Percentiles rank a stretch among this genome's conserved stretches.
Evolutionary conservation across 2,329 filamentous ascomycete genomes (phyloP).

Genomic region (Escovopsis weberi): DNA sequence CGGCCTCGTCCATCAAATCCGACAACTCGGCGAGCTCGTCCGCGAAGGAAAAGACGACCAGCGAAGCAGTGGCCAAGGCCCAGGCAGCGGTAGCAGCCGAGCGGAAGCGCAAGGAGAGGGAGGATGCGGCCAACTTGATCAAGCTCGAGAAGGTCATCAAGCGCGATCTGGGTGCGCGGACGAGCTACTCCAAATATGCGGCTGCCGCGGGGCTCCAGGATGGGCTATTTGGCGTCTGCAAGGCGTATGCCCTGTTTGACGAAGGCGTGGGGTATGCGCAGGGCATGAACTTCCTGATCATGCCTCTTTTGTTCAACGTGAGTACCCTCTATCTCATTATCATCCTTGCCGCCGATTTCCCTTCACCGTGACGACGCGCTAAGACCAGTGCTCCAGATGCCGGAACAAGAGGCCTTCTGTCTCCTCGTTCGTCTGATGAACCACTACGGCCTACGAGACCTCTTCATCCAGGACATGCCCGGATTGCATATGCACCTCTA

Average conservation of each 20-base stretch:
- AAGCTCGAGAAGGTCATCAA: conserved; percentile 88
- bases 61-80: conserved; percentile 49
- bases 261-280: conserved; percentile 93
- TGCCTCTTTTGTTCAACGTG: conserved; percentile 90
- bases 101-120: conserved; percentile 64
- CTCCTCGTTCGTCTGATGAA: conserved; percentile 91
- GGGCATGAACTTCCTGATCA: conserved; percentile 96
- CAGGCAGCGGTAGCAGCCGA: conserved; percentile 51
- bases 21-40: conserved; percentile 51
- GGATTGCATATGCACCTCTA: conserved; percentile 87
- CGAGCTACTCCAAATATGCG: conserved; percentile 93
- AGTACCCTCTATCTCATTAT: conserved; percentile 16
- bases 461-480: conserved; percentile 94
- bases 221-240: conserved; percentile 87
- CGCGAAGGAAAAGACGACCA: conserved; percentile 43
- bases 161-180: conserved; percentile 79
- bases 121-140: conserved; percentile 56
- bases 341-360: neutral
- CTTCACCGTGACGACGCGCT: too few relatives aligned
- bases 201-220: conserved; percentile 85
- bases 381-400: conserved; percentile 46
- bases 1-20: conserved; percentile 73
- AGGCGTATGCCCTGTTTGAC: conserved; percentile 92
- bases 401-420: conserved; percentile 92
- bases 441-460: conserved; percentile 80